phyloP scores from a whole-genome alignment of 495 filamentous ascomycete species.

The Amphirosellinia nigrospora region DNA sequence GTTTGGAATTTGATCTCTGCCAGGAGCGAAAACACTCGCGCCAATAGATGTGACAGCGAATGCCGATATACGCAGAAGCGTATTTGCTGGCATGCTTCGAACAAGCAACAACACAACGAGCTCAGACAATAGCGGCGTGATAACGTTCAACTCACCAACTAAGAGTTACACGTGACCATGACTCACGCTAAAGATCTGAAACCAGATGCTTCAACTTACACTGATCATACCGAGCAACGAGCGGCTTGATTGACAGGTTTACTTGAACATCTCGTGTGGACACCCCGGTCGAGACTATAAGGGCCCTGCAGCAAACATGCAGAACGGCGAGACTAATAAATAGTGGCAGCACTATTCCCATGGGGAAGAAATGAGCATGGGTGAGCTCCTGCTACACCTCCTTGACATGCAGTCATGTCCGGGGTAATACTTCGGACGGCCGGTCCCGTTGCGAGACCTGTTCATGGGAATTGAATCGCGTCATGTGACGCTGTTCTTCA shows the following conservation, averaged over 20 bases:
- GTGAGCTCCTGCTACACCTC: neutral
- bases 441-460: neutral
- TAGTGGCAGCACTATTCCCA: neutral
- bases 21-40: conserved; percentile 51
- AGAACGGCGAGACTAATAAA: conserved; percentile 15
- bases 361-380: neutral
- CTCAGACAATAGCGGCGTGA: neutral
- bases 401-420: conserved; percentile 1
- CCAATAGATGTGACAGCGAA: conserved; percentile 41
- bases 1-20: conserved; percentile 48
- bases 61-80: conserved; percentile 47
- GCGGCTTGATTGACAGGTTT: neutral
- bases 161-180: neutral
- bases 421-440: conserved; percentile 13
- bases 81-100: conserved; percentile 36
- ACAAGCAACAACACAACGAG: neutral
- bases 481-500: conserved; percentile 6
- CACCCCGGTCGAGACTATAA: neutral
- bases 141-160: neutral
- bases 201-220: conserved; percentile 4
- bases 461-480: neutral
- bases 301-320: conserved; percentile 20
- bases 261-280: neutral
- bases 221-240: neutral
- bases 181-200: neutral